phyloP scores from a whole-genome alignment of 169 alveolate genomes.

The Plasmodium reichenowi region DNA sequence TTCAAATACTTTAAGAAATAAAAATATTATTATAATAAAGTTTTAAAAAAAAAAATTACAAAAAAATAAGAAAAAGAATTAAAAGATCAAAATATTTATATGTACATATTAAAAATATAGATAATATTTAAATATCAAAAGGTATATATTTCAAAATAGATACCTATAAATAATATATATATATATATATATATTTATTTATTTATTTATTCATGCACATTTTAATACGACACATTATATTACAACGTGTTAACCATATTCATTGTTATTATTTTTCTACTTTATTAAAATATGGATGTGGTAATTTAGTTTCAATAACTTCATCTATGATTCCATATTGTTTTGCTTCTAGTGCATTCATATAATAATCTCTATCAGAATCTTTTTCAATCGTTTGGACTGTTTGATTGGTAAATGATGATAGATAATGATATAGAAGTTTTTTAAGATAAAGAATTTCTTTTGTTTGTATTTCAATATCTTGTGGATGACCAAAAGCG shows the following conservation, averaged over 20 bases:
- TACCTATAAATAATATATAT: background rate
- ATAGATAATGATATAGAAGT: conserved; percentile 83
- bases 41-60: no score
- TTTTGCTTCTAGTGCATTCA: conserved; percentile 89
- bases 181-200: conserved; percentile 1
- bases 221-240: background rate
- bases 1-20: no score
- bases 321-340: conserved; percentile 89
- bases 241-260: background rate
- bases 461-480: conserved; percentile 91
- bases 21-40: no score
- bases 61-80: no score
- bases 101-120: no score
- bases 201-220: background rate
- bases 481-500: conserved; percentile 91
- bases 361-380: conserved; percentile 88
- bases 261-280: background rate
- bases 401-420: conserved; percentile 86
- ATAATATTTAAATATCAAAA: background rate
- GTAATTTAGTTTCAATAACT: conserved; percentile 75
- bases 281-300: conserved; percentile 55
- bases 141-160: background rate
- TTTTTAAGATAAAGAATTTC: conserved; percentile 88
- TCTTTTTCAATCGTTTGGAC: conserved; percentile 82
- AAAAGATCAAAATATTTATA: no score